phyloP scores from a whole-genome alignment of 148 eudicot genomes.

The Arbutus unedo region DNA sequence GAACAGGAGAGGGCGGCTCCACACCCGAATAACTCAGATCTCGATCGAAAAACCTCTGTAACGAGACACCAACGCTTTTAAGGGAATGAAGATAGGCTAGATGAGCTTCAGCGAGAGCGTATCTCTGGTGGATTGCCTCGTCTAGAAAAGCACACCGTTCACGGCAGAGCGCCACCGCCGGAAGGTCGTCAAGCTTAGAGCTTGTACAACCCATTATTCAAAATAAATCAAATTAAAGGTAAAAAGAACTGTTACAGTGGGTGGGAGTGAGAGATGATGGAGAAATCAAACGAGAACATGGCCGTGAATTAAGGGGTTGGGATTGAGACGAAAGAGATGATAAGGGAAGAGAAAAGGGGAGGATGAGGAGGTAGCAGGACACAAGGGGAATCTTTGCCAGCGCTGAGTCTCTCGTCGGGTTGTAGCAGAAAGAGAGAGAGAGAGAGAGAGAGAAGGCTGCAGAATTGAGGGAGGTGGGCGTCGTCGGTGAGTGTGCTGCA shows the following conservation, averaged over 20 bases:
- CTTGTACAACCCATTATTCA: conserved; percentile 70
- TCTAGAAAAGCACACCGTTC: conserved; percentile 52
- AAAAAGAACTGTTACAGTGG: conserved; percentile 5
- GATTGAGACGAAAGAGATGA: background rate
- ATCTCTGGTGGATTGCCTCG: conserved; percentile 58
- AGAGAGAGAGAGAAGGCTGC: conserved; percentile 19
- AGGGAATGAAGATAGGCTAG: conserved; percentile 62
- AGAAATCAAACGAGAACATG: background rate
- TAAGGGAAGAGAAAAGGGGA: conserved; percentile 16
- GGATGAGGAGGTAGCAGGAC: conserved; percentile 8
- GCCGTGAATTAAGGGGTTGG: conserved; percentile 14
- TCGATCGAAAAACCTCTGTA: conserved; percentile 48
- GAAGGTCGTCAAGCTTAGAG: conserved; percentile 77
- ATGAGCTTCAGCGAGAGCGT: conserved; percentile 64
- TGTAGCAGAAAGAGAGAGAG: conserved; percentile 27
- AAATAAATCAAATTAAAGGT: background rate
- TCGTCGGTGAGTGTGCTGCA: conserved; percentile 18
- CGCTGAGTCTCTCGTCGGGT: conserved; percentile 38
- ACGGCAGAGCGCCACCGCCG: conserved; percentile 77
- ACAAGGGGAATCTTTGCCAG: conserved; percentile 39
- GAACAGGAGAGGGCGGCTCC: conserved; percentile 35
- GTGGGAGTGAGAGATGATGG: conserved; percentile 3
- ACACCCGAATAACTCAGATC: conserved; percentile 14
- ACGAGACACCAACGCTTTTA: conserved; percentile 45
- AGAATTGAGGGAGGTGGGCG: conserved; percentile 10